Evolutionary conservation across 352 stramenopile genomes (phyloP), one percentile per base, ranked within the genome.

Genomic region (Pythium aquatile): DNA sequence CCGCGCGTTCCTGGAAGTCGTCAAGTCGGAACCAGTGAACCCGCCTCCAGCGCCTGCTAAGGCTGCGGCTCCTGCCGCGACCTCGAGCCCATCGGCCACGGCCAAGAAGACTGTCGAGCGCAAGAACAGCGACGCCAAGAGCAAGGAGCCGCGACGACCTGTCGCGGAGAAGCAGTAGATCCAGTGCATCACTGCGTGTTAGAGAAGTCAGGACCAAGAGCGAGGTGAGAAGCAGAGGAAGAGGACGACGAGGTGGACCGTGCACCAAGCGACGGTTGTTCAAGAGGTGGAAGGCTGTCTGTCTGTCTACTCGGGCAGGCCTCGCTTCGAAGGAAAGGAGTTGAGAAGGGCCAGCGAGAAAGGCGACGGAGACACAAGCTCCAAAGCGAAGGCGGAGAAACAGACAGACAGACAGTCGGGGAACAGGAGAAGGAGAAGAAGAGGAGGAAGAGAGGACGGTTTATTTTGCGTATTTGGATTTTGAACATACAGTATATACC

Each of bases 1-100:
- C 32, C 85, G 85, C 39, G 90, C 89, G 69, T 94, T 94, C 51
- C 63, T 91, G 51, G 85, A 94, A 60, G 83, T 94, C 16, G 85
- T 94, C 52, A 94, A 91, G 74, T 77, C 83, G 64, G 81, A 93
- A 52, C 81, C 81, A 20, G 61, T 73, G 67, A 70, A 63, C 54
- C 74, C 75, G 7, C 73, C 74, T 55, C 62, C 71, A 35, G 64
- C 68, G 33, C 66, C 70, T 17, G 75, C 75, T 46, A 81, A 78
- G 54, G 54, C 47, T 33, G 62, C 70, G 17, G 20, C 65, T 6
- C 29, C 65, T 4, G 56, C 58, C 1, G 33, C 48, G 30, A 33
- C 58, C 16, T 46, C 61, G 33, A 52, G 47, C 20, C 39, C 64
- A 20, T 42, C 57, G 20, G 53, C 59, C 30, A 68, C 67, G 29